Base-by-base conservation (phyloP, 495 filamentous ascomycete species). In the Aspergillus kassunensis region DNA sequence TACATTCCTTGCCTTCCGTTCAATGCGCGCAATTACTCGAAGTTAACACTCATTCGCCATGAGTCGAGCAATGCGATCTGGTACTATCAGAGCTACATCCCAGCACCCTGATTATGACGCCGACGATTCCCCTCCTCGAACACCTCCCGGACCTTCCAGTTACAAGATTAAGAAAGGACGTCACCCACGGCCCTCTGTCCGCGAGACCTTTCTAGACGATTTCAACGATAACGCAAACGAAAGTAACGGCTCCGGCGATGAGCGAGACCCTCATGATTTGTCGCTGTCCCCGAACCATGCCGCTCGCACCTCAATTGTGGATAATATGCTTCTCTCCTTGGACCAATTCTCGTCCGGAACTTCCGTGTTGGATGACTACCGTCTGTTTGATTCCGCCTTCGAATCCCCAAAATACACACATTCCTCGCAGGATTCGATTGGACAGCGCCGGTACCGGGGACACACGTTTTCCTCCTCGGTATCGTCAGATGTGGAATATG, bases 241-340 rank as follows among this genome's bases (percentile, higher is more conserved):
- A 54, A 63, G 63, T 44, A 65, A 69, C 56, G 72, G 76, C 11
- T 72, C 66, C 3, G 67, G 61, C 23, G 73, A 79, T 43, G 73
- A 76, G 48, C 80, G 85, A 42, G 90, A 96, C 64, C 92, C 91
- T 21, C 91, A 96, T 72, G 91, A 96, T 67, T 74, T 96, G 43
- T 90, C 89, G 27, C 73, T 95, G 44, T 82, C 85, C 7, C 75
- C 85, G 42, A 76, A 84, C 49, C 85, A 90, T 63, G 82, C 86
- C 54, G 85, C 84, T 23, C 83, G 91, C 43, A 88, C 90, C 57
- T 96, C 91, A 19, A 83, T 97, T 40, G 87, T 97, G 36, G 88
- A 91, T 66, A 91, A 95, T 61, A 90, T 97, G 83, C 80, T 97
- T 11, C 78, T 91, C 25, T 95, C 91, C 15, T 80, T 97, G 51